A percentile compares a stretch with the other conserved stretches of the same genome.
Evolutionary conservation across 345 rosid genomes (phyloP).

Genomic region (Melaleuca alternifolia): DNA sequence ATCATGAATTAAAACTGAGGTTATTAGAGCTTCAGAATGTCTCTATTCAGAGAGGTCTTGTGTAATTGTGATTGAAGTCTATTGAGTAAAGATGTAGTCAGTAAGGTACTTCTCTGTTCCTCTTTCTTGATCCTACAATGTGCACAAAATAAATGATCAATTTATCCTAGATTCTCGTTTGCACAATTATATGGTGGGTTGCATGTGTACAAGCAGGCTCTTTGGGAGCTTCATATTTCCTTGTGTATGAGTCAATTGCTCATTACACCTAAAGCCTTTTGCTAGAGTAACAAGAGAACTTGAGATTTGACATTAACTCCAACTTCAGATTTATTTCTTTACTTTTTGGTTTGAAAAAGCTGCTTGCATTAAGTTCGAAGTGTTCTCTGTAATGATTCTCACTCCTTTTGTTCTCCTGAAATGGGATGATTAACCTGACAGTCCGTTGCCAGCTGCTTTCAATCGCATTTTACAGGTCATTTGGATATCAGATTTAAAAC

Average conservation of each 20-base stretch:
- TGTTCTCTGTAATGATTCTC: background rate
- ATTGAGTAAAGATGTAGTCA: background rate
- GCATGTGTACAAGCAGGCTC: background rate
- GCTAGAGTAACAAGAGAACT: background rate
- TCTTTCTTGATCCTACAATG: background rate
- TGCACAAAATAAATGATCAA: background rate
- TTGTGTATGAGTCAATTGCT: background rate
- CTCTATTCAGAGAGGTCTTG: background rate
- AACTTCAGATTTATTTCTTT: background rate
- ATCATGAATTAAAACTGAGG: background rate
- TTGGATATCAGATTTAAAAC: background rate
- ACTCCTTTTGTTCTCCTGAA: background rate
- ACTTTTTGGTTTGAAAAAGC: background rate
- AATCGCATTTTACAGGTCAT: slow-evolving; percentile 82
- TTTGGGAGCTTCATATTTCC: background rate
- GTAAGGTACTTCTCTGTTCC: background rate
- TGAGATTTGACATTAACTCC: background rate
- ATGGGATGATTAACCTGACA: slow-evolving; percentile 34
- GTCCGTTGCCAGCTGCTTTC: slow-evolving; percentile 88
- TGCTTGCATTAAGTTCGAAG: background rate
- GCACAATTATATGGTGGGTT: background rate
- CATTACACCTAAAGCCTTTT: background rate
- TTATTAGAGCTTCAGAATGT: background rate
- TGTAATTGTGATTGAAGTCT: background rate
- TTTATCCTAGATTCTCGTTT: background rate